Evolutionary conservation across 345 rosid genomes (phyloP), one percentile per base, ranked within the genome.

Genomic region (Schrenkiella parvula): DNA sequence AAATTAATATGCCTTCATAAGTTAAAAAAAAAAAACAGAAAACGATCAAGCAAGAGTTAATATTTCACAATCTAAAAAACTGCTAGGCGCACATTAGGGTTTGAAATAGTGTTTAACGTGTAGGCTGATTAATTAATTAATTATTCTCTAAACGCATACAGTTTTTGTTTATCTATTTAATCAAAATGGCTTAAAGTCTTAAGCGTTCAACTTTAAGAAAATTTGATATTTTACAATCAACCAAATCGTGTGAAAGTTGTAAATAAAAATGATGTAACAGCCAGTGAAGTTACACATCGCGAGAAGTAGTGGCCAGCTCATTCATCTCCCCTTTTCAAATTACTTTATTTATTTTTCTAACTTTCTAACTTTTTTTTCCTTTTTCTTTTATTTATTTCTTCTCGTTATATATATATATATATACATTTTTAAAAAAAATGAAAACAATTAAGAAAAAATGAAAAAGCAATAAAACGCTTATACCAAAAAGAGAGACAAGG

Each of bases 271-370:
- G 74, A 75, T 75, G 74, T 75, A 75, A 75, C 79, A 60, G 64
- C n/a, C 57, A 52, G 62, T 74, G 73, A 74, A 74, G 78, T 74
- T 74, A 74, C 78, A 58, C 54, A 57, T 74, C 55, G 35, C 2
- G 13, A 35, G 70, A 23, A 13, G 54, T 75, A 41, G 79, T 75
- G 74, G 64, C 79, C 79, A 75, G 70, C 74, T 75, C 79, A 75
- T 75, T 75, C 38, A 21, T 53, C 57, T 61, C 26, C 41, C 39
- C 21, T 68, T 72, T 65, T 66, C 29, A 5, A n/a, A 4, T 34
- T 42, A 22, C 74, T 75, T 75, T 74, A 48, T 52, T 42, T 68
- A 7, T 29, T 58, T 70, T 67, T 59, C 68, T n/a, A 58, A 58
- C 39, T 71, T 68, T 43, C 63, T n/a, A 60, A 41, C 74, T 64